Conservation (phyloP, 2,329 filamentous ascomycete species). For the Colletotrichum cuscutae region DNA sequence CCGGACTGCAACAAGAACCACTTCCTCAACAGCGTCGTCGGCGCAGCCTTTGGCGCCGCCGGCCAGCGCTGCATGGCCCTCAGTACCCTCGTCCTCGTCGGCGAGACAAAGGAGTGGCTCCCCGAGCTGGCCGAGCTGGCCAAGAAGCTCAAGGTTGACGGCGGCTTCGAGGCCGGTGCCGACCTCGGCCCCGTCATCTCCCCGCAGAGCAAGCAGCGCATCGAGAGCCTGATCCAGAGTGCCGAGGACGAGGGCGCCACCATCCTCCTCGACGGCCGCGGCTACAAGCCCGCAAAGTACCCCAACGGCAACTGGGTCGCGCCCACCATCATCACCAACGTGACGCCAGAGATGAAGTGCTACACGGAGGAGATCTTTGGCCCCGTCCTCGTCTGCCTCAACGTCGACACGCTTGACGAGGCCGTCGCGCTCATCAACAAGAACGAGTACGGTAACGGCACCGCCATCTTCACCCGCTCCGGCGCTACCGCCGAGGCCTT, state of each 20-base stretch:
- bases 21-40: conserved; percentile 84
- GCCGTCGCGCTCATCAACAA: conserved; percentile 84
- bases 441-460: conserved; percentile 89
- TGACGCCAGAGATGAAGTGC: conserved; percentile 84
- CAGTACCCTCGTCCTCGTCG: conserved; percentile 84
- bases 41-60: conserved; percentile 85
- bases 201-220: conserved; percentile 80
- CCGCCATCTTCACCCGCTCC: conserved; percentile 84
- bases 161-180: conserved; percentile 82
- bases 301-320: conserved; percentile 88
- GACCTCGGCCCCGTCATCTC: conserved; percentile 87
- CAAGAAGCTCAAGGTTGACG: conserved; percentile 78
- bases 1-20: conserved; percentile 93
- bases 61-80: conserved; percentile 90
- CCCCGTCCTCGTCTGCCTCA: conserved; percentile 84
- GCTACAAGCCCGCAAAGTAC: conserved; percentile 80
- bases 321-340: conserved; percentile 84
- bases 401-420: conserved; percentile 81
- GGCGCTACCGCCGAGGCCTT: conserved; percentile 82
- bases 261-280: conserved; percentile 83
- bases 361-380: conserved; percentile 90
- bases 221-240: conserved; percentile 78
- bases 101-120: conserved; percentile 87
- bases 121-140: conserved; percentile 81
- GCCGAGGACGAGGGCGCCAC: conserved; percentile 85